Conservation (phyloP, 2,329 filamentous ascomycete genomes). For the Botrytis porri region DNA sequence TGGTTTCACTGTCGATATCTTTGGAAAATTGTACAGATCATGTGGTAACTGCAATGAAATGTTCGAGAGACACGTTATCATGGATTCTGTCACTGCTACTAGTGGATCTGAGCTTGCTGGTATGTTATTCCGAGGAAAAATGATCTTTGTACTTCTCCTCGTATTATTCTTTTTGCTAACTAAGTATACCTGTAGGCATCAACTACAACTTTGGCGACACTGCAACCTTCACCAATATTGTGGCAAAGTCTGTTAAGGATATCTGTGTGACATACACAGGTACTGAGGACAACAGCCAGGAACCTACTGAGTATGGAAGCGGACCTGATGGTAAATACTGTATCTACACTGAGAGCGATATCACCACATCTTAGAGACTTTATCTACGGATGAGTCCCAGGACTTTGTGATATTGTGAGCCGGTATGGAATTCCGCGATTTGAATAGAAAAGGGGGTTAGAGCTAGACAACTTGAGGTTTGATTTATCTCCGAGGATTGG, state of each 20-base stretch:
- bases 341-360: constrained; percentile 24
- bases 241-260: constrained; percentile 29
- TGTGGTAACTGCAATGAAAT: constrained; percentile 48
- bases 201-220: constrained; percentile 52
- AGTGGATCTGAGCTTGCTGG: constrained; percentile 38
- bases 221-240: constrained; percentile 44
- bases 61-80: constrained; percentile 35
- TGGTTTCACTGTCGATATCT: constrained; percentile 44
- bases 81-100: constrained; percentile 44
- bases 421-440: neutral
- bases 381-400: neutral
- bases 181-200: constrained; percentile 44
- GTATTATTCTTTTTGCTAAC: constrained; percentile 17
- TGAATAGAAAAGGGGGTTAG: neutral
- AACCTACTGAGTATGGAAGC: constrained; percentile 40
- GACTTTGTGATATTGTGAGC: neutral
- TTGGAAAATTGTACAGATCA: constrained; percentile 49
- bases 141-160: neutral
- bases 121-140: constrained; percentile 5
- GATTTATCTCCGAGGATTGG: neutral
- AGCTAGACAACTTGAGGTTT: neutral
- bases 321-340: constrained; percentile 42
- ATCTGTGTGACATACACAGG: constrained; percentile 39
- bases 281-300: constrained; percentile 38
- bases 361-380: neutral